Percentiles rank a stretch among this genome's conserved stretches.
These are phyloP conservation scores for Septoria linicola DNA, from an alignment of 2,329 filamentous ascomycete species.

Conservation along the genomic window DNA sequence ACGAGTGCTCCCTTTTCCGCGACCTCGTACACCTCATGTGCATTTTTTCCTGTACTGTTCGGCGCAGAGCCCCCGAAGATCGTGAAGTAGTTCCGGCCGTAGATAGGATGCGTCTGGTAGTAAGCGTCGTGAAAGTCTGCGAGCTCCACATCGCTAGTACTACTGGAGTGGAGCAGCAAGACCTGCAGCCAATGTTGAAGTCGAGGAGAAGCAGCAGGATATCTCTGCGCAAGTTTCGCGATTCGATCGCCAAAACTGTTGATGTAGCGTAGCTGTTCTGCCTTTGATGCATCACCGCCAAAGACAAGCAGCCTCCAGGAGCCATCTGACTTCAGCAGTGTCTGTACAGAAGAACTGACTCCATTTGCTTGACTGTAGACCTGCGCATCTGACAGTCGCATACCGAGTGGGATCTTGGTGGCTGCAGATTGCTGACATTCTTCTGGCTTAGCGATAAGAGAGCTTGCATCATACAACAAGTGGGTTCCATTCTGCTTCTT, in stretches of 20 bases:
- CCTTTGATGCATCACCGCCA: slow-evolving; percentile 16
- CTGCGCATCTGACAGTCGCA: slow-evolving; percentile 11
- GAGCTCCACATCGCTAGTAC: slow-evolving; percentile 1
- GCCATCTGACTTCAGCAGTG: slow-evolving; percentile 21
- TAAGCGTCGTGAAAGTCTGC: slow-evolving; percentile 11
- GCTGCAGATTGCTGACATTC: slow-evolving; percentile 1
- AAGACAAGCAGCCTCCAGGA: slow-evolving; percentile 27
- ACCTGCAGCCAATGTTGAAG: slow-evolving; percentile 2
- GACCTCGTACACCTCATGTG: slow-evolving; percentile 6
- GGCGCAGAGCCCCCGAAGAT: background rate
- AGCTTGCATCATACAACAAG: slow-evolving; percentile 1
- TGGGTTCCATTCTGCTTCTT: background rate
- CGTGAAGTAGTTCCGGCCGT: slow-evolving; percentile 7
- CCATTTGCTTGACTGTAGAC: slow-evolving; percentile 21
- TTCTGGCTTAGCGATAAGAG: background rate
- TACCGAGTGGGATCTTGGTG: background rate
- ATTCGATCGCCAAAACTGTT: slow-evolving; percentile 8
- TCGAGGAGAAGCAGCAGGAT: background rate
- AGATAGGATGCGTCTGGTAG: slow-evolving; percentile 2
- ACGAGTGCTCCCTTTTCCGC: slow-evolving; percentile 10
- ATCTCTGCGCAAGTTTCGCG: background rate
- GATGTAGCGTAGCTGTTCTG: background rate
- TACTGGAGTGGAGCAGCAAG: slow-evolving; percentile 12
- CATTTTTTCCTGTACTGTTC: background rate
- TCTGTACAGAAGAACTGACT: slow-evolving; percentile 6